Evolutionary conservation across 1,284 basidiomycete species (phyloP), one percentile per base, ranked within the genome.

Genomic region (Paramarasmius palmivorus): DNA sequence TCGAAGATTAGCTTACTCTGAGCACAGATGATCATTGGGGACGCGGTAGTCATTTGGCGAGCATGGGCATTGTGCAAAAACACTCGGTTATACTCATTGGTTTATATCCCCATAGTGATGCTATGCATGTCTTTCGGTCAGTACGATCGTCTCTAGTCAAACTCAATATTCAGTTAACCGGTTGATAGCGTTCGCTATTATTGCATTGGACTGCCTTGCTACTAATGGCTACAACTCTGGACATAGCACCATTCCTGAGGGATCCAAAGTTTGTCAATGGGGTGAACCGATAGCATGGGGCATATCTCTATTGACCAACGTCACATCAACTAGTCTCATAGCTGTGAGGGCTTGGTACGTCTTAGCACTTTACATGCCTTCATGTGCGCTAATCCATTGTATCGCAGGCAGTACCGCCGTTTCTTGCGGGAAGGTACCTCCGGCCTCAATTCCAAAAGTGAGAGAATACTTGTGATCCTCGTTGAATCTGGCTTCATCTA

Each of bases 401-500:
- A 10, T 17, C 10, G 3, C 9, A 49, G 47, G 47, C 34, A 20
- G 8, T 37, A 36, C 34, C 23, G 47, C n/a, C 29, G 12, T 15
- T 20, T 22, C 19, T 19, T 49, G 17, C 32, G 26, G 14, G 10
- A 49, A 37, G 47, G 47, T 7, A 5, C 4, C 37, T 19, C 32
- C 12, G 32, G 2, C 4, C 35, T 40, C 39, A 22, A 29, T 10
- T 49, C 52, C 14, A 17, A 19, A 15, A 41, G 35, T n/a, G 35
- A 54, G 22, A 48, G 40, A 25, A 37, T 49, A 4, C 34, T 54
- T 17, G 17, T 54, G 15, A 14, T 54, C 14, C 19, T 54, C 7
- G 52, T 54, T n/a, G 52, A 54, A 36, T 54, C 52, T 7, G 52
- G 52, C 7, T 54, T 54, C n/a, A 40, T 42, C 25, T 54, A 54